Evolutionary conservation across 1,284 basidiomycete species (phyloP).

Genomic region (Leccinum pachyderme): DNA sequence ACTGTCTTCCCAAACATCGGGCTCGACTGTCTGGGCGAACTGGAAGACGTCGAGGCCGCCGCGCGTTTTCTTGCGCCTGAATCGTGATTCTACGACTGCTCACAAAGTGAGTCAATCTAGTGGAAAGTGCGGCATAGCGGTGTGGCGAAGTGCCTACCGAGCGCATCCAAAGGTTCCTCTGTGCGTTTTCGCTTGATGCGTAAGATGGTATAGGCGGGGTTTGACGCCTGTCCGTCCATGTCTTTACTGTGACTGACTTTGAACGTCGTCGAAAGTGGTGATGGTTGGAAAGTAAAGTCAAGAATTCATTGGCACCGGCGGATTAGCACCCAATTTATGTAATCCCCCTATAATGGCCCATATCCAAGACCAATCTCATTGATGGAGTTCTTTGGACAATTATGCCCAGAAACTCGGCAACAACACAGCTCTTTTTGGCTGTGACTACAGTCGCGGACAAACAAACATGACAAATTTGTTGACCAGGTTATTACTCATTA

Average conservation of each 20-base stretch:
- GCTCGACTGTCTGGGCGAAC: conserved; percentile 76
- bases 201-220: conserved; percentile 60
- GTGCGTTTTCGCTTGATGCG: conserved; percentile 77
- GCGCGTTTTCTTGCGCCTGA: conserved; percentile 59
- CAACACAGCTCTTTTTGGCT: too few species aligned
- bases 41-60: conserved; percentile 66
- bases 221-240: conserved; percentile 21
- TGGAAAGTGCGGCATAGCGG: conserved; percentile 2
- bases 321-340: conserved; percentile 3
- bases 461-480: too few species aligned
- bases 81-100: conserved; percentile 62
- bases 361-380: too few species aligned
- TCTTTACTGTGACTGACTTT: conserved; percentile 1
- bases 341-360: not conserved
- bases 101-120: conserved; percentile 18
- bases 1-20: conserved; percentile 62
- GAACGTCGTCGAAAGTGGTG: not conserved
- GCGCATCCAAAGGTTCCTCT: conserved; percentile 75
- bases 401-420: too few species aligned
- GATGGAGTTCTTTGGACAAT: too few species aligned
- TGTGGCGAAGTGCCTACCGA: conserved; percentile 46
- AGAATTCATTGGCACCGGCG: not conserved
- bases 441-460: too few species aligned
- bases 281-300: not conserved
- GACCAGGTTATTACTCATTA: too few species aligned